Evolutionary conservation across 1,284 basidiomycete genomes (phyloP).

Genomic region (Pisolithus thermaeus): DNA sequence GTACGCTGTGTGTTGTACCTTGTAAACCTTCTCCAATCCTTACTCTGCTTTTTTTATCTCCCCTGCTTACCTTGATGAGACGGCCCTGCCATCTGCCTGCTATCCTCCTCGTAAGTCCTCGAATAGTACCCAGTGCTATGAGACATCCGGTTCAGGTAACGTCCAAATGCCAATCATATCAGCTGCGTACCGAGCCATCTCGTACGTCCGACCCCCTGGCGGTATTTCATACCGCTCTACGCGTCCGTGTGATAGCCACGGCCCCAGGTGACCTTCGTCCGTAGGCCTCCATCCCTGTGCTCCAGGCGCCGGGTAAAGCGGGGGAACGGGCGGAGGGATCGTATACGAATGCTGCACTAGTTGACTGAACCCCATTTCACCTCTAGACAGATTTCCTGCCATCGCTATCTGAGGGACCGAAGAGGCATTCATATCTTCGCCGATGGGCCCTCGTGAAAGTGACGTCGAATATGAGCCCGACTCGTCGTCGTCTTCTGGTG

Average conservation of each 20-base stretch:
- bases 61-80: conserved; percentile 19
- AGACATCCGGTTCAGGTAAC: not conserved
- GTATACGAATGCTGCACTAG: conserved; percentile 10
- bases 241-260: conserved; percentile 11
- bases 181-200: conserved; percentile 17
- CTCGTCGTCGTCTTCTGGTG: conserved; percentile 4
- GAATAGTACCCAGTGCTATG: not conserved
- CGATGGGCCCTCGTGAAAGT: not conserved
- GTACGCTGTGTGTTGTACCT: conserved; percentile 6
- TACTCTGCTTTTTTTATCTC: not conserved
- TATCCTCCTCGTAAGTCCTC: conserved; percentile 13
- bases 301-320: conserved; percentile 6
- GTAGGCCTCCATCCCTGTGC: conserved; percentile 25
- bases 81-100: conserved; percentile 4
- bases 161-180: not conserved
- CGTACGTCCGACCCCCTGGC: conserved; percentile 18
- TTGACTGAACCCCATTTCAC: conserved; percentile 27
- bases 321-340: conserved; percentile 15
- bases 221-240: conserved; percentile 13
- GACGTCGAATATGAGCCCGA: conserved; percentile 1
- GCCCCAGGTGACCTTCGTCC: conserved; percentile 30
- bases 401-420: conserved; percentile 19
- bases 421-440: conserved; percentile 14
- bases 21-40: conserved; percentile 13
- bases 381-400: conserved; percentile 20